phyloP scores from a whole-genome alignment of 1,284 basidiomycete genomes.

The Puccinia triticina region DNA sequence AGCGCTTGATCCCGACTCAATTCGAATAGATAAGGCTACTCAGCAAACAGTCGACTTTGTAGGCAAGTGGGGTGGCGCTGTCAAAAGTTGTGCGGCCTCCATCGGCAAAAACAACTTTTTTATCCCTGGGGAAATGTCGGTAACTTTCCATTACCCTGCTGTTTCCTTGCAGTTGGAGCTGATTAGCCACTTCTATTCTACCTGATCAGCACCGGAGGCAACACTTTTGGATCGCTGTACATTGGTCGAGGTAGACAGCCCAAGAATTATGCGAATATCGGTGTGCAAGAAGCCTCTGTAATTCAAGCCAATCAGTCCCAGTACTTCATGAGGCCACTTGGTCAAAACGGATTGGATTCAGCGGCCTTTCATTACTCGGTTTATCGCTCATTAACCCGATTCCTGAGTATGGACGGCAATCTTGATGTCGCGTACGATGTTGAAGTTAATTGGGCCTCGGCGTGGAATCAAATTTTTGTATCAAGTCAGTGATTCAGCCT shows the following conservation, averaged over 20 bases:
- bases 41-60: slow-evolving; percentile 82
- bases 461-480: slow-evolving; percentile 86
- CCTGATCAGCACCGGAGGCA: slow-evolving; percentile 71
- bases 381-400: slow-evolving; percentile 78
- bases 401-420: slow-evolving; percentile 90
- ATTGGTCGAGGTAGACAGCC: slow-evolving; percentile 82
- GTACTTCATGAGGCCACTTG: slow-evolving; percentile 75
- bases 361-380: slow-evolving; percentile 89
- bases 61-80: slow-evolving; percentile 72
- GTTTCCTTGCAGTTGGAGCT: not conserved
- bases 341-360: slow-evolving; percentile 70
- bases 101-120: slow-evolving; percentile 82
- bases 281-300: slow-evolving; percentile 69
- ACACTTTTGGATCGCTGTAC: slow-evolving; percentile 83
- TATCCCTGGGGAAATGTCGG: slow-evolving; percentile 77
- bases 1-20: slow-evolving; percentile 83
- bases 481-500: slow-evolving; percentile 61
- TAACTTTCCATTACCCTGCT: too few relatives aligned
- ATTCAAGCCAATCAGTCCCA: slow-evolving; percentile 67
- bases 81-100: slow-evolving; percentile 71
- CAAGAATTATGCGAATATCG: slow-evolving; percentile 66
- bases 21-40: slow-evolving; percentile 90
- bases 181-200: not conserved
- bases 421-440: slow-evolving; percentile 82
- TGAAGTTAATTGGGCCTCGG: slow-evolving; percentile 74